phyloP scores from a whole-genome alignment of 2,329 filamentous ascomycete species.

The Alternaria sp. region DNA sequence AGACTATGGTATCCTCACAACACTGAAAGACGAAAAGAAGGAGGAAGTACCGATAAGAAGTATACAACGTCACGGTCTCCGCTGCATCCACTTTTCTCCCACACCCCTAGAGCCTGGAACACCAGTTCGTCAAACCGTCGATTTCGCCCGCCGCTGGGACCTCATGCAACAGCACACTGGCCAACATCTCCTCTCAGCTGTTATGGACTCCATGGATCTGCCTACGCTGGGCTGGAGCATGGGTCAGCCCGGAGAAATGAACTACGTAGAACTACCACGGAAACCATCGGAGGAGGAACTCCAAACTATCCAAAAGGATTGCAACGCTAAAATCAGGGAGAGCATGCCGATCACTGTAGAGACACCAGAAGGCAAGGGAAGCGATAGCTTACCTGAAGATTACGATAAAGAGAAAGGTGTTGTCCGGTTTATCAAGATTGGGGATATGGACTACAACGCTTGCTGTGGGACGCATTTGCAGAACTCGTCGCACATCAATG shows the following conservation, averaged over 20 bases:
- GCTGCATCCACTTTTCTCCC: slow-evolving; percentile 78
- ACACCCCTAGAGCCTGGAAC: slow-evolving; percentile 81
- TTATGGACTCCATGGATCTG: slow-evolving; percentile 40
- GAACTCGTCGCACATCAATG: slow-evolving; percentile 38
- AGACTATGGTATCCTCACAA: slow-evolving; percentile 38
- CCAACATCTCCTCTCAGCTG: slow-evolving; percentile 42
- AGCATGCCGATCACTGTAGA: slow-evolving; percentile 40
- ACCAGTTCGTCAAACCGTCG: slow-evolving; percentile 34
- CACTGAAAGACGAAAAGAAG: slow-evolving; percentile 17
- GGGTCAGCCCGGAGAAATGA: slow-evolving; percentile 42
- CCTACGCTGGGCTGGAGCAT: slow-evolving; percentile 42
- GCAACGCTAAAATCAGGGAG: slow-evolving; percentile 36
- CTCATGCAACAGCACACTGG: slow-evolving; percentile 47
- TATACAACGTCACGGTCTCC: slow-evolving; percentile 57
- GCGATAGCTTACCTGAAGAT: slow-evolving; percentile 36
- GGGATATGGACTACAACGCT: slow-evolving; percentile 42
- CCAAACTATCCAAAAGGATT: slow-evolving; percentile 31
- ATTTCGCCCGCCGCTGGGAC: slow-evolving; percentile 41
- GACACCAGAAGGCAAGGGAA: slow-evolving; percentile 33
- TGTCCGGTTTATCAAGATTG: slow-evolving; percentile 42
- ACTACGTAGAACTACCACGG: slow-evolving; percentile 41
- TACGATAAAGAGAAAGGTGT: slow-evolving; percentile 43
- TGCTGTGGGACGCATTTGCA: slow-evolving; percentile 45
- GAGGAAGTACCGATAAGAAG: slow-evolving; percentile 35
- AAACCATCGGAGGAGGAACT: slow-evolving; percentile 38